Percentiles rank a stretch among this genome's conserved stretches.
Conservation (phyloP, 768 basidiomycete genomes). For the Hygrophorus russula region DNA sequence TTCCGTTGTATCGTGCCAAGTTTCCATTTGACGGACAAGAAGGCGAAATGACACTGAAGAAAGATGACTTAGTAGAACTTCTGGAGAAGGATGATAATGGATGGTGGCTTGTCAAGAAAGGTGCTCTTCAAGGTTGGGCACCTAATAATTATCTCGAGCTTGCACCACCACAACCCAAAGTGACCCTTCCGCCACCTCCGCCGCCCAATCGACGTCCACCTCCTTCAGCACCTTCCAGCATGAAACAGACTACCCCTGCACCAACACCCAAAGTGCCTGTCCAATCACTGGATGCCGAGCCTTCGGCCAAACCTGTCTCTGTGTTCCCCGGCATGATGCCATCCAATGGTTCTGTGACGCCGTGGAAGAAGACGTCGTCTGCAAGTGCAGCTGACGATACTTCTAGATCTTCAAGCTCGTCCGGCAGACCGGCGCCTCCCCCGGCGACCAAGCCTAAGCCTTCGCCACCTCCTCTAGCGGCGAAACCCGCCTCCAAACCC, state of each 20-base stretch:
- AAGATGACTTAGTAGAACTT: slow-evolving; percentile 88
- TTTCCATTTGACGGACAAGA: slow-evolving; percentile 90
- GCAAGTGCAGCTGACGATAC: slow-evolving; percentile 19
- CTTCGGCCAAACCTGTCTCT: slow-evolving; percentile 65
- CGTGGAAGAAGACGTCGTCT: slow-evolving; percentile 54
- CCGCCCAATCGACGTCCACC: slow-evolving; percentile 31
- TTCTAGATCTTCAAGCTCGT: slow-evolving; percentile 44
- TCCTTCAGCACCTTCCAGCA: slow-evolving; percentile 24
- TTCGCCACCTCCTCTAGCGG: slow-evolving; percentile 41
- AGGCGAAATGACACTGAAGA: slow-evolving; percentile 81
- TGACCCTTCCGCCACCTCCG: slow-evolving; percentile 58
- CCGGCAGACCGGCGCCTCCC: slow-evolving; percentile 45
- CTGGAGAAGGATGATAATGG: slow-evolving; percentile 91
- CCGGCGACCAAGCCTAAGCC: slow-evolving; percentile 56
- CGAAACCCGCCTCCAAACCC: slow-evolving; percentile 48
- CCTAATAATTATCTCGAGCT: slow-evolving; percentile 89
- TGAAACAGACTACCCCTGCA: slow-evolving; percentile 13
- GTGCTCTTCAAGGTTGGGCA: slow-evolving; percentile 82
- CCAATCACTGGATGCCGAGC: slow-evolving; percentile 41
- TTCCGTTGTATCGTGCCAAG: slow-evolving; percentile 75
- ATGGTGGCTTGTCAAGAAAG: slow-evolving; percentile 95
- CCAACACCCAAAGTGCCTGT: slow-evolving; percentile 25
- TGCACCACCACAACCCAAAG: slow-evolving; percentile 53
- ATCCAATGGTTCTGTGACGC: slow-evolving; percentile 55
- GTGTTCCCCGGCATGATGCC: slow-evolving; percentile 72